Base-by-base conservation (phyloP, 192 early-diverging fungal species). In the Backusella tuberculispora region DNA sequence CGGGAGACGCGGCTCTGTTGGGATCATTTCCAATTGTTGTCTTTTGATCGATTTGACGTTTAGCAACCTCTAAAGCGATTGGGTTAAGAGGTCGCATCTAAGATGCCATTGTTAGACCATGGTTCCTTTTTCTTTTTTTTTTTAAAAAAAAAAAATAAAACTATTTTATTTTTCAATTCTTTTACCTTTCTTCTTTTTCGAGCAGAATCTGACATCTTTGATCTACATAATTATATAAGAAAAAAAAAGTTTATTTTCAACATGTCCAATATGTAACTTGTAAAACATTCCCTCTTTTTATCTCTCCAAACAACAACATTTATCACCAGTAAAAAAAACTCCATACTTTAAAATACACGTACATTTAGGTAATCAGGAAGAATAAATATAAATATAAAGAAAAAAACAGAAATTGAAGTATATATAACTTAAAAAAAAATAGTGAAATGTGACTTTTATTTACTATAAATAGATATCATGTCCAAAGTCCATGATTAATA, bases 401-500 rank as follows among this genome's bases (percentile, higher is more conserved):
- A 2, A 53, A 7, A 9, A n/a, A 50, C 19, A 53, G 21, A 56
- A 3, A 21, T 56, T 24, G 19, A 34, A 34, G 2, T 34, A 2
- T 2, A 34, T 34, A 2, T 2, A 34, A 10, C 21, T 9, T 24
- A 24, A 53, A 53, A 53, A 53, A 53, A 5, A 50, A 60, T 21
- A 26, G 21, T 12, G 4, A 34, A 34, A 34, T 60, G 53, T 60
- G 53, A 26, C 53, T 60, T 60, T 60, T 26, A 26, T 60, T 60
- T 60, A 60, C 53, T 60, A 24, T 14, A 60, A 14, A 60, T 24
- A 24, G 10, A 60, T 60, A 26, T 60, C 53, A 60, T 60, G 53
- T 10, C 53, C 63, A 75, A 85, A 85, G 53, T 85, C 82, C 79
- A 83, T 85, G 34, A 85, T 71, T 7, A 85, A 38, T 37, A 85